Conservation (phyloP, 2,329 filamentous ascomycete genomes). For the Alternaria hordeiaustralica region DNA sequence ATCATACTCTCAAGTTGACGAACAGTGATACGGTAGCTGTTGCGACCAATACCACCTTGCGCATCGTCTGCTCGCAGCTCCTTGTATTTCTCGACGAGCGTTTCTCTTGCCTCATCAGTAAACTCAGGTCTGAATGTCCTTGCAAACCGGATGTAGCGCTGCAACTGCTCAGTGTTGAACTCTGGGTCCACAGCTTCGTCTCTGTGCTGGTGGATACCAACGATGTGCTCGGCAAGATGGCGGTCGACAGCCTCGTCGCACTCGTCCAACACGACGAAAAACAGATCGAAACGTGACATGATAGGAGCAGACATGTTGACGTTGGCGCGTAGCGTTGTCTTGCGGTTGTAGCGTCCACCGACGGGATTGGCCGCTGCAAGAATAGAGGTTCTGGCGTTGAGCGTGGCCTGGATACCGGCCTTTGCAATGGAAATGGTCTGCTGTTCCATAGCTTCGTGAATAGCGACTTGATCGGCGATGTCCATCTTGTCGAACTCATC, state of each 20-base stretch:
- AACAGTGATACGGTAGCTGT: conserved; percentile 97
- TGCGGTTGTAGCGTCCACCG: conserved; percentile 95
- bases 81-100: conserved; percentile 93
- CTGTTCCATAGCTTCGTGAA: conserved; percentile 99
- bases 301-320: conserved; percentile 99
- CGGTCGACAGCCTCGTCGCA: conserved; percentile 92
- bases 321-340: conserved; percentile 89
- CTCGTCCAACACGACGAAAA: conserved; percentile 97
- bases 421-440: conserved; percentile 99
- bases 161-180: conserved; percentile 93
- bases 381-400: conserved; percentile 94
- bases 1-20: conserved; percentile 96
- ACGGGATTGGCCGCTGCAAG: conserved; percentile 96
- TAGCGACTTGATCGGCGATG: conserved; percentile 93
- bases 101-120: conserved; percentile 81
- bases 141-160: conserved; percentile 96
- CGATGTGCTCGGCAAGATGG: conserved; percentile 92
- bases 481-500: conserved; percentile 99
- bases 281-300: conserved; percentile 99
- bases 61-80: conserved; percentile 92
- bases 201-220: conserved; percentile 88
- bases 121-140: conserved; percentile 94
- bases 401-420: conserved; percentile 94
- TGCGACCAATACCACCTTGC: conserved; percentile 90
- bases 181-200: conserved; percentile 92